These are phyloP conservation scores for Ophiocordyceps polyrhachis-furcata DNA, from an alignment of 2,329 filamentous ascomycete species.

Conservation along the genomic window DNA sequence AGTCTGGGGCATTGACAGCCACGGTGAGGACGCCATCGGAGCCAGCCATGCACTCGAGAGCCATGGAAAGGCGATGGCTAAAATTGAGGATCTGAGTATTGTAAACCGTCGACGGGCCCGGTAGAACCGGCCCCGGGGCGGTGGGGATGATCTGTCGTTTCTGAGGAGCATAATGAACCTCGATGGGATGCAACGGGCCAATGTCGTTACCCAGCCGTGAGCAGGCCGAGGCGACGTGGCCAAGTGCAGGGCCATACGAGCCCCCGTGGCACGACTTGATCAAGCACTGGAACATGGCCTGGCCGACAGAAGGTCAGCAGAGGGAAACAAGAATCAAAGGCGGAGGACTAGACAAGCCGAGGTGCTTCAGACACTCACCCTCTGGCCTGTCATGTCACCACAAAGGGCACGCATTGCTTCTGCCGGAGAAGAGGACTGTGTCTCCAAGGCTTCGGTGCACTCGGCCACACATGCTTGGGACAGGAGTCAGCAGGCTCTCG, in stretches of 20 bases:
- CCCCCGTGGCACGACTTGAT: conserved; percentile 9
- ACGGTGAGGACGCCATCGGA: conserved; percentile 14
- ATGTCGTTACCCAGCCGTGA: conserved; percentile 10
- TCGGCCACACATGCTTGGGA: conserved; percentile 1
- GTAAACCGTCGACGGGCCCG: not conserved
- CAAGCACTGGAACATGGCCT: conserved; percentile 16
- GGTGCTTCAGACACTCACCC: conserved; percentile 5
- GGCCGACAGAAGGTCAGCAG: not conserved
- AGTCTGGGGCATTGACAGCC: conserved; percentile 6
- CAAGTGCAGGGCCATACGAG: conserved; percentile 13
- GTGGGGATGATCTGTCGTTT: conserved; percentile 3
- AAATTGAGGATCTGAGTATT: conserved; percentile 4
- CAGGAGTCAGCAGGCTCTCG: not conserved
- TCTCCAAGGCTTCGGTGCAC: conserved; percentile 1
- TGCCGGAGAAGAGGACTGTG: not conserved
- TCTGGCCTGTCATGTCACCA: conserved; percentile 7
- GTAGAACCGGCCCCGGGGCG: conserved; percentile 1
- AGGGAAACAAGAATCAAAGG: not conserved
- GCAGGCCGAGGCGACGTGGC: conserved; percentile 10
- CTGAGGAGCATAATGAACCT: conserved; percentile 6
- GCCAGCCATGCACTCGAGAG: conserved; percentile 12
- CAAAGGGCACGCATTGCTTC: not conserved
- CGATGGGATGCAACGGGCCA: conserved; percentile 12
- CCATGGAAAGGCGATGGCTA: conserved; percentile 8
- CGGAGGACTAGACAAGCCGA: not conserved